These are phyloP conservation scores for Globisporangium recalcitrans DNA, from an alignment of 352 stramenopile species.

Conservation along the genomic window DNA sequence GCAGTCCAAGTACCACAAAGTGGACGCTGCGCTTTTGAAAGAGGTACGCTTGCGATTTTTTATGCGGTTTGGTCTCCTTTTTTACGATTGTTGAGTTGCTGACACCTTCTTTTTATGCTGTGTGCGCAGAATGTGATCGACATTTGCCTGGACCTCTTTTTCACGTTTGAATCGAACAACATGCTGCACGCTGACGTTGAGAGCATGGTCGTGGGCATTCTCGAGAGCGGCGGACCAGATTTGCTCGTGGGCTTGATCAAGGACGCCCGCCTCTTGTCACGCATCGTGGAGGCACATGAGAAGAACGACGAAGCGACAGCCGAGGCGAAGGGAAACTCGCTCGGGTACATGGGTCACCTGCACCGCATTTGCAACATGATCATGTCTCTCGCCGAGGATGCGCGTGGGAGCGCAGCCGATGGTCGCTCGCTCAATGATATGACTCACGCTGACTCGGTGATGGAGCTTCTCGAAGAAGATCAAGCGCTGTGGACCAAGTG, in stretches of 20 bases:
- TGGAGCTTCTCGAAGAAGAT: constrained; percentile 79
- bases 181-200: constrained; percentile 85
- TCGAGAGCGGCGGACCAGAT: constrained; percentile 74
- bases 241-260: constrained; percentile 73
- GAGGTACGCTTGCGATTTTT: constrained; percentile 23
- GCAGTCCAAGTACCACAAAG: constrained; percentile 80
- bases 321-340: constrained; percentile 55
- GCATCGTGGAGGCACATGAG: constrained; percentile 73
- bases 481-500: constrained; percentile 70
- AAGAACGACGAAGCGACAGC: constrained; percentile 66
- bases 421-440: constrained; percentile 77
- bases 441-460: constrained; percentile 72
- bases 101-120: background rate
- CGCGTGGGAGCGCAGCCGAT: constrained; percentile 55
- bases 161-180: constrained; percentile 85
- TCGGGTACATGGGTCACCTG: constrained; percentile 80
- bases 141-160: constrained; percentile 80
- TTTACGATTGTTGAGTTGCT: background rate
- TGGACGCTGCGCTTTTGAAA: constrained; percentile 61
- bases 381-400: constrained; percentile 71
- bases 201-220: constrained; percentile 79
- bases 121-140: constrained; percentile 47
- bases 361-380: constrained; percentile 86
- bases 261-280: constrained; percentile 57
- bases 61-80: background rate